Percentiles rank a stretch among this genome's conserved stretches.
These are phyloP conservation scores for Mucor saturninus DNA, from an alignment of 371 early-diverging fungal genomes.

Conservation along the genomic window DNA sequence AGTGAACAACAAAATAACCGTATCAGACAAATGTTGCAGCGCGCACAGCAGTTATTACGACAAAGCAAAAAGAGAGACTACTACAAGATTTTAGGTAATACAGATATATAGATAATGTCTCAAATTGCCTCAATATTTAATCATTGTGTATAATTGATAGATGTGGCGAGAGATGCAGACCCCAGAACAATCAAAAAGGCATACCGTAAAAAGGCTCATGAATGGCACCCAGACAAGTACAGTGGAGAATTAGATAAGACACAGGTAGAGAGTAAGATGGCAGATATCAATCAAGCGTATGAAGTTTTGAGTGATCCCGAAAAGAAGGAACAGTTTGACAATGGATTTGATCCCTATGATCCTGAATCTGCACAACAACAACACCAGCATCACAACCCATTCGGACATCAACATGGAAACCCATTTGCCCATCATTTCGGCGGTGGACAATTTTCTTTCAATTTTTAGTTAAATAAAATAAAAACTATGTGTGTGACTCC, in stretches of 20 bases:
- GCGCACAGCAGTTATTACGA: conserved; percentile 73
- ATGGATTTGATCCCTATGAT: conserved; percentile 94
- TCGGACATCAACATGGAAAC: conserved; percentile 52
- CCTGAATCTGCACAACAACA: conserved; percentile 61
- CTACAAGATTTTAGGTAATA: conserved; percentile 86
- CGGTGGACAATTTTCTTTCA: conserved; percentile 41
- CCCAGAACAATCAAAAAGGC: conserved; percentile 90
- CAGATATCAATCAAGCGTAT: conserved; percentile 92
- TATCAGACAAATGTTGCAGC: conserved; percentile 60
- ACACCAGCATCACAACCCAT: conserved; percentile 49
- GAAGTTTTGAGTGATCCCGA: conserved; percentile 87
- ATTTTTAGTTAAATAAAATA: conserved; percentile 21
- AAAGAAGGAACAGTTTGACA: conserved; percentile 77
- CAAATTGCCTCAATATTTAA: conserved; percentile 15
- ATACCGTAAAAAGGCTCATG: conserved; percentile 86
- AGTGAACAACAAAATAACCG: conserved; percentile 62
- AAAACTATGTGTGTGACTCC: neutral
- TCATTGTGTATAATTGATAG: conserved; percentile 31
- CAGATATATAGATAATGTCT: neutral
- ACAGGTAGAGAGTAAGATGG: conserved; percentile 88
- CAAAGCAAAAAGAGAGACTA: conserved; percentile 85
- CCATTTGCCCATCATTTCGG: conserved; percentile 62
- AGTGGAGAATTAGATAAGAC: conserved; percentile 78
- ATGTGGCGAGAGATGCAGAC: conserved; percentile 77
- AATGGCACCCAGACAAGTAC: conserved; percentile 93